These are phyloP conservation scores for Colletotrichum spaethianum DNA, from an alignment of 2,329 filamentous ascomycete genomes.

Conservation along the genomic window DNA sequence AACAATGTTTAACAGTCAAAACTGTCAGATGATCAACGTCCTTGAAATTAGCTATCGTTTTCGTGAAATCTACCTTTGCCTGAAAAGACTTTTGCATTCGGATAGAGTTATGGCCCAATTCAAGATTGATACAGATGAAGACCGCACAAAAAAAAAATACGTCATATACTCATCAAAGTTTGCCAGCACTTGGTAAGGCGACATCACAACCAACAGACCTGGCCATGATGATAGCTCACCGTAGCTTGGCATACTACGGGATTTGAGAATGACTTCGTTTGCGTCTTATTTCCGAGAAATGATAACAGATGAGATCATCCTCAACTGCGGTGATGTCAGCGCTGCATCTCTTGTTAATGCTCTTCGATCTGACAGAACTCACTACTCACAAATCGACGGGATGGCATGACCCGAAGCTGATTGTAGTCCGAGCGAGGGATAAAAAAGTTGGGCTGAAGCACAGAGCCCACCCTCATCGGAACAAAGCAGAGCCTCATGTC, in stretches of 20 bases:
- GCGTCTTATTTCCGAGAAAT: background rate
- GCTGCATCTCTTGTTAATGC: background rate
- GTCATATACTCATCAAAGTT: background rate
- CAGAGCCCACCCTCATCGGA: background rate
- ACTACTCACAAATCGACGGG: background rate
- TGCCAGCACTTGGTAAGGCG: too few relatives aligned
- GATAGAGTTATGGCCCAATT: background rate
- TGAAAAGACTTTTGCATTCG: background rate
- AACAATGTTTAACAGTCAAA: background rate
- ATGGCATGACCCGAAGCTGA: constrained; percentile 1
- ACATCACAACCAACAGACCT: too few relatives aligned
- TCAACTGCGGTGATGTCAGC: background rate
- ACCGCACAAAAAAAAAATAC: background rate
- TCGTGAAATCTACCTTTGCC: background rate
- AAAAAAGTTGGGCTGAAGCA: background rate
- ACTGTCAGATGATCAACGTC: background rate
- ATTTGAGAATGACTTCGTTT: background rate
- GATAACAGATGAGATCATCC: background rate
- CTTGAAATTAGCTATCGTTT: background rate
- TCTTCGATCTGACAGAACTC: constrained; percentile 7
- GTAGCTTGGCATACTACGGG: background rate
- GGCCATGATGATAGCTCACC: background rate
- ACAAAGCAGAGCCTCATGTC: constrained; percentile 21
- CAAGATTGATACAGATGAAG: background rate
- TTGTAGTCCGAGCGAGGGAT: background rate